Evolutionary conservation across 371 early-diverging fungal species (phyloP).

Genomic region (Enterocytospora artemiae): DNA sequence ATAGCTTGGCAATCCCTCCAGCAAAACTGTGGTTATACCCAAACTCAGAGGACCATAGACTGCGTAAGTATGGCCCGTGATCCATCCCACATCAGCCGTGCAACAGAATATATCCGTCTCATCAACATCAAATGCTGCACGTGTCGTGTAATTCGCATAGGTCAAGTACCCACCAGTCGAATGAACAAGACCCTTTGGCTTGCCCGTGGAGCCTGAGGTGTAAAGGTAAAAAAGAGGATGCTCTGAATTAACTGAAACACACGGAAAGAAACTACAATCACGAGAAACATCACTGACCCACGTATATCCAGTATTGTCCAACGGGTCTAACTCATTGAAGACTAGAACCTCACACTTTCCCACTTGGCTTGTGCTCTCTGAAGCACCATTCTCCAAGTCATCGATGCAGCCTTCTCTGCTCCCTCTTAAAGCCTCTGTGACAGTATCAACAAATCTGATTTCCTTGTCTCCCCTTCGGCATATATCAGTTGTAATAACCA

Average conservation of each 20-base stretch:
- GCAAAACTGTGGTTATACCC: conserved; percentile 72
- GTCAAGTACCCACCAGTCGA: conserved; percentile 83
- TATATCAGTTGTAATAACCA: conserved; percentile 76
- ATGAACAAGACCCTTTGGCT: conserved; percentile 92
- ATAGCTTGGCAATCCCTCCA: conserved; percentile 73
- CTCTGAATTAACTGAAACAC: conserved; percentile 66
- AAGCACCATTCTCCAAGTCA: too few relatives aligned
- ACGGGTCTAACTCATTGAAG: too few relatives aligned
- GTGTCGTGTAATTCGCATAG: conserved; percentile 69
- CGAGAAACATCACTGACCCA: too few relatives aligned
- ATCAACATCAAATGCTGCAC: conserved; percentile 64
- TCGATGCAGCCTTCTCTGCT: too few relatives aligned
- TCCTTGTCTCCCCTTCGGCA: conserved; percentile 75
- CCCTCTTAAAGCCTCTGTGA: conserved; percentile 64
- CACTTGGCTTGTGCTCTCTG: too few relatives aligned
- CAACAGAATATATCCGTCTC: conserved; percentile 67
- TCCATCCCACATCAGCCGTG: conserved; percentile 64
- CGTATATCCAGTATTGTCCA: too few relatives aligned
- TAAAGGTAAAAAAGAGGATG: conserved; percentile 81
- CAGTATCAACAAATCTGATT: conserved; percentile 75
- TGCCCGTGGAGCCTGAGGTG: conserved; percentile 82
- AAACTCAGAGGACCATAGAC: conserved; percentile 74
- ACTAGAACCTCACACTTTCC: too few relatives aligned
- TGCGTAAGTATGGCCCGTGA: conserved; percentile 77
- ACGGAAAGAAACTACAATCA: conserved; percentile 67